Base-by-base conservation (phyloP, 169 alveolate genomes). In the Plasmodium gallinaceum region DNA sequence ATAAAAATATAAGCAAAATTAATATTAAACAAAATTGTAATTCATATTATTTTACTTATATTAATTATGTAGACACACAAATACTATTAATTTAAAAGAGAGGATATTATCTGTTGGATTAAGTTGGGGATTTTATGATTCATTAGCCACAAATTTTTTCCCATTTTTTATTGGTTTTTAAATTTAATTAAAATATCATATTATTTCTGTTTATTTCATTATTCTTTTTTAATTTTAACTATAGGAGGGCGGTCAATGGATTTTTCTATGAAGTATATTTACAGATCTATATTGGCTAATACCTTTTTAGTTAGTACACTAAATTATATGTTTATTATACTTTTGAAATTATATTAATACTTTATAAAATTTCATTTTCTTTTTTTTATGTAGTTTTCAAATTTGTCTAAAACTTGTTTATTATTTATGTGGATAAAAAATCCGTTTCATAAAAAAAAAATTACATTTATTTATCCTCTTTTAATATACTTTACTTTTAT, bases 51-150 rank as follows among this genome's bases (percentile, higher is more conserved):
- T 14, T 7, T 43, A 43, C 46, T 2, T 43, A 57, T 37, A 54
- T 22, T 57, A 1, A 24, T 45, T 58, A 16, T 37, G 70, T 60
- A 78, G 89, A 37, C 89, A 78, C 66, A 78, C 62, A 20, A 64
- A 65, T 60, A 64, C 70, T 10, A 24, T 78, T 2, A 78, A 64
- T 51, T 46, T 78, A 60, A 78, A 78, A 7, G 76, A 66, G 75
- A 78, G 89, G 16, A 62, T 78, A 78, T 45, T 78, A 58, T 78
- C 89, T n/a, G 76, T 66, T 14, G 89, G 89, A 20, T 62, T 78
- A 39, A 78, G 89, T 69, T 78, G 89, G 89, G 89, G 89, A 18
- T 78, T 78, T 60, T 78, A 48, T 43, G 89, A 78, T 64, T 78
- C 89, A 14, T 16, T 78, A 26, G 89, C 89, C 42, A 78, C 89